Base-by-base conservation (phyloP, 352 stramenopile genomes). In the Globisporangium camurandrum region DNA sequence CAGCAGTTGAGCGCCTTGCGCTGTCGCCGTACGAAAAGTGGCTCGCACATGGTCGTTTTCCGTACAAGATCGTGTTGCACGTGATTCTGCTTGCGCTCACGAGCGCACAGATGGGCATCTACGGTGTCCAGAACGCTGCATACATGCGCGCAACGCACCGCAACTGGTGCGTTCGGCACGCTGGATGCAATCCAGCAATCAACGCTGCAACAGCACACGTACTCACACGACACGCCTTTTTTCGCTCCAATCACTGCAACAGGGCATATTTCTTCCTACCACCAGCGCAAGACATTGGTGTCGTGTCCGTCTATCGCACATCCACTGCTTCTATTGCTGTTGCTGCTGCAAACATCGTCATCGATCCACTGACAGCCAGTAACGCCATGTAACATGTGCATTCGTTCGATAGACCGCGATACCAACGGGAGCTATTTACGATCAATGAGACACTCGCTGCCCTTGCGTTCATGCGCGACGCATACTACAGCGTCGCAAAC, bases 1-100 rank as follows among this genome's bases (percentile, higher is more conserved):
- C 59, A 2, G 50, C 58, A 17, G 54, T 81, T 28, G 78, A 88
- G 60, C 59, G 64, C 23, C 51, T 88, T 30, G 47, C 84, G 61
- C 67, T 94, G 14, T 91, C 84, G n/a, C 78, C 79, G 19, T 88
- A 75, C 67, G 81, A 90, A 50, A 93, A 91, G 44, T 94, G 82
- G 81, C 24, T 49, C 20, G 22, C 38, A 16, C 69, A 91, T 57
- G 59, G 76, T 16, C 76, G 78, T 42, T 87, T 96, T 56, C 86
- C 85, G 4, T 90, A 70, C 66, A 96, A 96, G 62, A 58, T 94
- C 57, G 51, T 61, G 54, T 67, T 93, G 52, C 85, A 96, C 44
- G 51, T 82, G 33, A 37, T 71, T n/a, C 74, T 96, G 14, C 28
- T 96, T 45, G 38, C 68, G 50, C 75, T 91, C 61, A 86, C 78